Evolutionary conservation across 2,329 filamentous ascomycete genomes (phyloP).

Genomic region (Cladosporium phlei): DNA sequence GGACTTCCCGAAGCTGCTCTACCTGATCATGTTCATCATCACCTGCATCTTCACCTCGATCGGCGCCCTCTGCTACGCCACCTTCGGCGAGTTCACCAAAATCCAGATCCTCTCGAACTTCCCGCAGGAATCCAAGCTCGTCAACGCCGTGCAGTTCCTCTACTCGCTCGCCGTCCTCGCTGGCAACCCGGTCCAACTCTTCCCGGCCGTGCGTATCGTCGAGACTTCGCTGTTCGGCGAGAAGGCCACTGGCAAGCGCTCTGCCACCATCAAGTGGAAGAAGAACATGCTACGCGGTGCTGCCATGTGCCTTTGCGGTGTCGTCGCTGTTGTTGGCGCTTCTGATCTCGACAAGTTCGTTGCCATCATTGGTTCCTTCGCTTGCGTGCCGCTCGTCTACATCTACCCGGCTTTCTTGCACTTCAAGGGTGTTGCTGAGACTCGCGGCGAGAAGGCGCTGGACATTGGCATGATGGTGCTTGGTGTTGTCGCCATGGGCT

Average conservation of each 20-base stretch:
- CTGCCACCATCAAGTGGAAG: slow-evolving; percentile 64
- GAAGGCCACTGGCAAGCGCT: slow-evolving; percentile 60
- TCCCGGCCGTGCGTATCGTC: slow-evolving; percentile 67
- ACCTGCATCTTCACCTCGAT: slow-evolving; percentile 69
- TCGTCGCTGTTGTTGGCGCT: slow-evolving; percentile 59
- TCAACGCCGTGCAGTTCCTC: slow-evolving; percentile 70
- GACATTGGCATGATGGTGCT: slow-evolving; percentile 61
- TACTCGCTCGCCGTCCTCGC: slow-evolving; percentile 71
- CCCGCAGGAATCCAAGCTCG: slow-evolving; percentile 64
- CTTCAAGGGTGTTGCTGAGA: slow-evolving; percentile 60
- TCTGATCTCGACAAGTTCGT: slow-evolving; percentile 71
- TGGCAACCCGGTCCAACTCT: slow-evolving; percentile 69
- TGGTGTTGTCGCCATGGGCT: slow-evolving; percentile 64
- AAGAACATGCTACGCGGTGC: slow-evolving; percentile 63
- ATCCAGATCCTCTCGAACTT: slow-evolving; percentile 75
- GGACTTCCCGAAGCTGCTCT: slow-evolving; percentile 62
- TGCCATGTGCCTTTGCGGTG: slow-evolving; percentile 56
- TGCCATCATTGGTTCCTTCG: slow-evolving; percentile 66
- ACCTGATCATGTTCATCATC: slow-evolving; percentile 66
- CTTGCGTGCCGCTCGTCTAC: slow-evolving; percentile 71
- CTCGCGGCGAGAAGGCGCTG: slow-evolving; percentile 50
- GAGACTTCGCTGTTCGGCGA: slow-evolving; percentile 65
- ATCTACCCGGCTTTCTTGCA: slow-evolving; percentile 71
- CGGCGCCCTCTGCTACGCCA: slow-evolving; percentile 68
- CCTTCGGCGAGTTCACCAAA: slow-evolving; percentile 63